These are phyloP conservation scores for Oenanthe sinensis DNA, from an alignment of 129 eudicot species.

Conservation along the genomic window DNA sequence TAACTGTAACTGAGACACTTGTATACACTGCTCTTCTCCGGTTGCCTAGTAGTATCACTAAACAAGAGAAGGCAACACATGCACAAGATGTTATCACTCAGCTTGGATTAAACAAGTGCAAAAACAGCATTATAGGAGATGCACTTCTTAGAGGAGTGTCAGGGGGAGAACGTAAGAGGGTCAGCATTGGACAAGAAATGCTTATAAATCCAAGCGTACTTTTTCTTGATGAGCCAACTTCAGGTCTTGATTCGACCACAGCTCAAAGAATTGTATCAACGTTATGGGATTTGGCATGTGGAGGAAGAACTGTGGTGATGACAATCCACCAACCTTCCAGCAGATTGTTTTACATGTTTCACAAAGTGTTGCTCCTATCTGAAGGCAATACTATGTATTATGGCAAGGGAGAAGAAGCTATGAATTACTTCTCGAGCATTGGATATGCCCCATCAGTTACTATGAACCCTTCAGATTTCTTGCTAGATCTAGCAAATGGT, in stretches of 20 bases:
- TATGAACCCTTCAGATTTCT: slow-evolving; percentile 90
- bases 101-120: slow-evolving; percentile 57
- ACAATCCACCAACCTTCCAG: slow-evolving; percentile 92
- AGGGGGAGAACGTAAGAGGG: slow-evolving; percentile 85
- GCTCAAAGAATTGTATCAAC: slow-evolving; percentile 78
- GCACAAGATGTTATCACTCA: slow-evolving; percentile 56
- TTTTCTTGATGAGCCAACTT: slow-evolving; percentile 85
- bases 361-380: slow-evolving; percentile 62
- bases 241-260: slow-evolving; percentile 86
- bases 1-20: slow-evolving; percentile 72
- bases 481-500: slow-evolving; percentile 85
- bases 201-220: slow-evolving; percentile 73
- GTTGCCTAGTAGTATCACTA: slow-evolving; percentile 37
- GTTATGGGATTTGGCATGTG: slow-evolving; percentile 55
- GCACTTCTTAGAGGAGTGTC: slow-evolving; percentile 55
- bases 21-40: slow-evolving; percentile 69
- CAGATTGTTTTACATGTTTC: slow-evolving; percentile 81
- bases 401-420: slow-evolving; percentile 55
- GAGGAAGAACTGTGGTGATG: slow-evolving; percentile 74
- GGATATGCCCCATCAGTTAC: slow-evolving; percentile 61
- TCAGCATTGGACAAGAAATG: slow-evolving; percentile 94
- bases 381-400: slow-evolving; percentile 73
- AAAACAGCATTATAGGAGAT: slow-evolving; percentile 52
- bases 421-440: slow-evolving; percentile 50
- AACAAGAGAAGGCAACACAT: slow-evolving; percentile 25